Evolutionary conservation across 139 green algal species (phyloP).

Genomic region (Edaphochlamys debaryana): DNA sequence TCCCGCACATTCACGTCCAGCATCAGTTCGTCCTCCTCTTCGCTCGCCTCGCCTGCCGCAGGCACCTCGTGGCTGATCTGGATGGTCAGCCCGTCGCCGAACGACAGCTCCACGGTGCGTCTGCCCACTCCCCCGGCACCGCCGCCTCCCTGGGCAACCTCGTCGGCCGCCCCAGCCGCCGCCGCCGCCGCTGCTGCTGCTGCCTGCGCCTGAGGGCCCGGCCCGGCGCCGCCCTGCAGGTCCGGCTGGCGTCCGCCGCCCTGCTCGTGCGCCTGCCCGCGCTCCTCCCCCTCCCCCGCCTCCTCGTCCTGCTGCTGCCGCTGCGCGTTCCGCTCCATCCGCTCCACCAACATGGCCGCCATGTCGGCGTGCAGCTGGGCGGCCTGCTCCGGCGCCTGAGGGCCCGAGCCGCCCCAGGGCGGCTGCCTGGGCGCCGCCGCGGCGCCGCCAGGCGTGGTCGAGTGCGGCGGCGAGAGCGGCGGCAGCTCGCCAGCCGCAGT

Average conservation of each 20-base stretch:
- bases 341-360: conserved; percentile 9
- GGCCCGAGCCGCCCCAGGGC: not conserved
- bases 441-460: too few species aligned
- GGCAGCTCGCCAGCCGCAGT: not conserved
- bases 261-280: not conserved
- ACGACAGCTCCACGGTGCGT: conserved; percentile 8
- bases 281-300: not conserved
- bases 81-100: conserved; percentile 24
- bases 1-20: conserved; percentile 16
- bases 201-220: not conserved
- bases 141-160: not conserved
- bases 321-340: conserved; percentile 31
- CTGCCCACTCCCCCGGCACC: not conserved
- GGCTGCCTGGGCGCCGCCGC: not conserved
- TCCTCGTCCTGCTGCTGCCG: not conserved
- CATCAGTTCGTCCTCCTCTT: conserved; percentile 10
- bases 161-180: not conserved
- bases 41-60: not conserved
- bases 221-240: too few species aligned
- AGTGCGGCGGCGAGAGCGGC: too few species aligned
- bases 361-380: conserved; percentile 2
- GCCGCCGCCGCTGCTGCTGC: not conserved
- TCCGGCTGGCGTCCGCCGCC: too few species aligned
- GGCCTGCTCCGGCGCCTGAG: not conserved
- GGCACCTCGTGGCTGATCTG: conserved; percentile 25